Conservation (phyloP, 306 rosid genomes). For the Quillaja saponaria region DNA sequence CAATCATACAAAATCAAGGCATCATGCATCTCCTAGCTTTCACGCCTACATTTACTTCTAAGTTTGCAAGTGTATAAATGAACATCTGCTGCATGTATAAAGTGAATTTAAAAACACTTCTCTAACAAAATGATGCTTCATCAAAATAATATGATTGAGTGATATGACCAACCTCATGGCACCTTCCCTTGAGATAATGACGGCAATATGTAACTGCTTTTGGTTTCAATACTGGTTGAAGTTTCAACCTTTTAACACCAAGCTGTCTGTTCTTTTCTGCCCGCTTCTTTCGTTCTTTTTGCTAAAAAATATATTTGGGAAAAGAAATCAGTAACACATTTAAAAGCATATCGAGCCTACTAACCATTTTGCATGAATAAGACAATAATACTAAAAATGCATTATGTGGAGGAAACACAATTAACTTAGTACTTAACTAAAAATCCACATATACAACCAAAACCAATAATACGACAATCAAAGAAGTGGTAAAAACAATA, state of each 20-base stretch:
- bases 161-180: constrained; percentile 62
- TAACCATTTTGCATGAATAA: constrained; percentile 12
- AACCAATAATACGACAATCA: constrained; percentile 12
- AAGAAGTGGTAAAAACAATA: too few species aligned
- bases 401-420: constrained; percentile 16
- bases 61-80: constrained; percentile 6
- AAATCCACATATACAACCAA: constrained; percentile 7
- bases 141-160: constrained; percentile 9
- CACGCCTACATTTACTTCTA: not conserved
- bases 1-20: too few species aligned
- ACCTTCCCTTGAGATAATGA: constrained; percentile 71
- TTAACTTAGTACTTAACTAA: not conserved
- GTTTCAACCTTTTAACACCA: constrained; percentile 74
- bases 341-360: not conserved
- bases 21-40: too few species aligned
- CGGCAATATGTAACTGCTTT: constrained; percentile 60
- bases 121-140: not conserved
- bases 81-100: constrained; percentile 3
- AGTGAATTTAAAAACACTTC: not conserved
- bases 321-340: constrained; percentile 14
- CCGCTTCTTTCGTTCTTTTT: constrained; percentile 48
- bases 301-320: constrained; percentile 41
- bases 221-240: constrained; percentile 49
- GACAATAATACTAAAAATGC: constrained; percentile 3
- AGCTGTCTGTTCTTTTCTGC: constrained; percentile 69